These are phyloP conservation scores for Megacollybia marginata DNA, from an alignment of 768 basidiomycete genomes.

Conservation along the genomic window DNA sequence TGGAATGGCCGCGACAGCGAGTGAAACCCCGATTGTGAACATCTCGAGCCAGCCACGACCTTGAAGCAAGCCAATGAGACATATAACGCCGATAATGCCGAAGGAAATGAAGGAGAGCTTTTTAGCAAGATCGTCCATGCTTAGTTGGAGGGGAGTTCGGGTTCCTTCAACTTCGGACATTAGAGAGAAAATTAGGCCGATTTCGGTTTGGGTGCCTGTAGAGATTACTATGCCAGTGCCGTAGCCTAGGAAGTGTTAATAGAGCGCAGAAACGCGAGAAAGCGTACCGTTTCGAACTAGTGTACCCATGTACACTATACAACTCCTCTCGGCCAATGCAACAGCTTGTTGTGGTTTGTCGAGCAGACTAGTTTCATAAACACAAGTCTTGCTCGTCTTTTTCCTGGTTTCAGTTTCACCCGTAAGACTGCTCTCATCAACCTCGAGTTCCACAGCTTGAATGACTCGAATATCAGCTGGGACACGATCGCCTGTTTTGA, in stretches of 20 bases:
- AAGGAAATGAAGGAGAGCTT: constrained; percentile 88
- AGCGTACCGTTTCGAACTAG: constrained; percentile 79
- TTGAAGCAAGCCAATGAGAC: constrained; percentile 83
- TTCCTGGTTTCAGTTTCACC: constrained; percentile 81
- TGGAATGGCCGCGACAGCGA: constrained; percentile 96
- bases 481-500: constrained; percentile 87
- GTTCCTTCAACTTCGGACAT: constrained; percentile 97
- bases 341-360: constrained; percentile 25
- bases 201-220: constrained; percentile 81
- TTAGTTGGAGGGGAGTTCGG: constrained; percentile 85
- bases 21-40: constrained; percentile 98
- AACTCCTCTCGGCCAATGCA: constrained; percentile 80
- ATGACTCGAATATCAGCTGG: constrained; percentile 89
- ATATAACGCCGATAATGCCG: constrained; percentile 87
- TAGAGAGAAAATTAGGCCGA: constrained; percentile 96
- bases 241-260: constrained; percentile 38
- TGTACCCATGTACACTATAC: constrained; percentile 98
- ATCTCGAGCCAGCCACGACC: constrained; percentile 89
- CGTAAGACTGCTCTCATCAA: constrained; percentile 93
- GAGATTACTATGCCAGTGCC: constrained; percentile 85
- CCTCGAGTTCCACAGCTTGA: constrained; percentile 78
- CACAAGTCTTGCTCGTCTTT: constrained; percentile 57
- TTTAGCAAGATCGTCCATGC: constrained; percentile 95
- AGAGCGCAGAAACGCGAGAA: neutral
- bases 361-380: constrained; percentile 25